Percentiles rank a stretch among this genome's conserved stretches.
These are phyloP conservation scores for Psilocybe azurescens DNA, from an alignment of 768 basidiomycete genomes.

Conservation along the genomic window DNA sequence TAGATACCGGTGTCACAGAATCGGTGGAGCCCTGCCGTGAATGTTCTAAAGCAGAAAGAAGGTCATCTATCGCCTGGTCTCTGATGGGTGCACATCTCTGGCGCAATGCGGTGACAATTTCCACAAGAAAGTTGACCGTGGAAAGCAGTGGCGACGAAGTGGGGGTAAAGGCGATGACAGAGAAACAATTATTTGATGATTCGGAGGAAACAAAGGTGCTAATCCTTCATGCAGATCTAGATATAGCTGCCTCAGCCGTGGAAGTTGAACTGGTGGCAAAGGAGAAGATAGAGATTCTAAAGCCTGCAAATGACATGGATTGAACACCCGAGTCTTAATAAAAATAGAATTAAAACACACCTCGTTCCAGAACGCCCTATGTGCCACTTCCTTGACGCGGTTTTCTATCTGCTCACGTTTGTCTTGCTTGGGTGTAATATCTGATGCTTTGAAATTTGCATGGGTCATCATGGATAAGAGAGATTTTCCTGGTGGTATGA, in stretches of 20 bases:
- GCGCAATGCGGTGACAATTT: conserved; percentile 55
- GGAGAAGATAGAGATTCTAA: conserved; percentile 58
- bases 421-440: conserved; percentile 15
- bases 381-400: conserved; percentile 57
- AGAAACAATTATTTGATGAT: conserved; percentile 52
- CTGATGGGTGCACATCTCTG: conserved; percentile 72
- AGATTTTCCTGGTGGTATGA: conserved; percentile 77
- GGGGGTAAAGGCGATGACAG: conserved; percentile 64
- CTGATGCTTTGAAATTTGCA: conserved; percentile 26
- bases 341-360: conserved; percentile 40
- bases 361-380: conserved; percentile 78
- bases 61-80: conserved; percentile 55
- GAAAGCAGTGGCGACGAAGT: conserved; percentile 72
- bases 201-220: conserved; percentile 60
- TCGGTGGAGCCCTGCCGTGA: conserved; percentile 9
- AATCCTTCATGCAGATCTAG: conserved; percentile 56
- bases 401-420: conserved; percentile 31
- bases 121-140: conserved; percentile 55
- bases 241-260: conserved; percentile 62
- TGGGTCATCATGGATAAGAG: conserved; percentile 64
- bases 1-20: not conserved
- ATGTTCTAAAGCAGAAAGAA: conserved; percentile 42
- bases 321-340: conserved; percentile 1
- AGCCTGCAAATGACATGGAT: conserved; percentile 45
- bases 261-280: conserved; percentile 62